Conservation (phyloP, 192 early-diverging fungal species). For the Coemansia sp. region DNA sequence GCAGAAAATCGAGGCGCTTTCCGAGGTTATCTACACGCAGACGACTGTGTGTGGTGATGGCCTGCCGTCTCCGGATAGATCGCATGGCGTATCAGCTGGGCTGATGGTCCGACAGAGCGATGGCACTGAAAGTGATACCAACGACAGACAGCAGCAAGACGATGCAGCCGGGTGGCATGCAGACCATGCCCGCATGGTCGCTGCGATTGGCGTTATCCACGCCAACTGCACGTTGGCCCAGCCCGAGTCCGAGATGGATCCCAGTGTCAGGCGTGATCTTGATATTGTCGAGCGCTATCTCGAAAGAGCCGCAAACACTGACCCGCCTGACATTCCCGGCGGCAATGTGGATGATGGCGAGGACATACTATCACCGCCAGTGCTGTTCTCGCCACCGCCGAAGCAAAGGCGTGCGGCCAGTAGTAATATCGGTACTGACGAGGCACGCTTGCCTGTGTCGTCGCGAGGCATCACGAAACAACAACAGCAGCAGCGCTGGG, state of each 20-base stretch:
- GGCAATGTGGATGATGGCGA: background rate
- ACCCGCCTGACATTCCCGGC: background rate
- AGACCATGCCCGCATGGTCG: slow-evolving; percentile 5
- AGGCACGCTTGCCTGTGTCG: slow-evolving; percentile 4
- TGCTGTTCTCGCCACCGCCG: background rate
- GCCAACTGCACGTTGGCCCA: slow-evolving; percentile 8
- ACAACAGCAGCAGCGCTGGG: slow-evolving; percentile 6
- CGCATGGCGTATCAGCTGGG: background rate
- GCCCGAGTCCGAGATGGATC: slow-evolving; percentile 11
- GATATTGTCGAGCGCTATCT: slow-evolving; percentile 3
- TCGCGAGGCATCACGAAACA: background rate
- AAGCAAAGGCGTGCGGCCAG: background rate
- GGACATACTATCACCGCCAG: background rate
- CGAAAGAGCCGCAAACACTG: background rate
- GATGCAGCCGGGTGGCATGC: background rate
- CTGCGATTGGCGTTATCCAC: slow-evolving; percentile 13
- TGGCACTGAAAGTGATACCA: slow-evolving; percentile 1
- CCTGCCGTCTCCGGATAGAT: slow-evolving; percentile 12
- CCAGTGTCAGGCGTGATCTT: background rate
- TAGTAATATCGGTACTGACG: background rate
- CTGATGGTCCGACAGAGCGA: background rate
- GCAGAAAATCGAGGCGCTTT: slow-evolving; percentile 14
- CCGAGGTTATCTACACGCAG: slow-evolving; percentile 3
- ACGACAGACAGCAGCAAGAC: background rate
- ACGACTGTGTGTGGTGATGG: background rate